Evolutionary conservation across 345 rosid species (phyloP), one percentile per base, ranked within the genome.

Genomic region (Eutrema yunnanense): DNA sequence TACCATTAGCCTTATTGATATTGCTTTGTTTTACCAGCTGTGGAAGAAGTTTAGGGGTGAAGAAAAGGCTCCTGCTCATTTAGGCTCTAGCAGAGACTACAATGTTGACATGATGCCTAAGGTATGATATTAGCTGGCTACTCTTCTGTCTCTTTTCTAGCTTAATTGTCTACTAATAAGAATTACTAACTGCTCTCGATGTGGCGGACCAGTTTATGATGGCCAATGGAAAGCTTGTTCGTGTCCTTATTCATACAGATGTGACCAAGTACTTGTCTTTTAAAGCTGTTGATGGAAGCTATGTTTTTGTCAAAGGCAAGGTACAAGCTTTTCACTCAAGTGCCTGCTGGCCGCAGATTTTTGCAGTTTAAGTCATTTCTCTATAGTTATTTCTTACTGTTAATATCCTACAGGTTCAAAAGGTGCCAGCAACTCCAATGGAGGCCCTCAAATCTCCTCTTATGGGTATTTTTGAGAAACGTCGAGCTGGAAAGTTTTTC

Each of bases 101-200:
- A 96, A 92, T 78, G 98, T 92, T 67, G 99, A 96, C 77, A 92
- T 96, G 99, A 78, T 92, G 81, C 99, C 99, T 10, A 96, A 96
- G 91, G 99, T 92, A 12, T 57, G 2, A 12, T 62, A 16, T 54
- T 38, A 2, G 59, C n/a, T n/a, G n/a, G n/a, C 46, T 51, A 44
- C n/a, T 73, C 69, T 54, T 34, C 16, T 8, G 13, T 46, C 26
- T 71, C 32, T 78, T 48, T 59, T 3, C 13, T 52, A 52, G 51
- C 36, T 68, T 61, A 2, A 3, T 5, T 29, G 3, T 42, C 22
- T 19, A 46, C 22, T 46, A 22, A 16, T 58, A 16, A 1, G 32
- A 3, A 3, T 34, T 65, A 47, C 43, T 41, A 27, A 53, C 19
- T 56, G 7, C 42, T 68, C 26, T 58, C 57, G 13, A 44, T 72